Evolutionary conservation across 2,329 filamentous ascomycete genomes (phyloP).

Genomic region (Calonectria pseudoreteaudii): DNA sequence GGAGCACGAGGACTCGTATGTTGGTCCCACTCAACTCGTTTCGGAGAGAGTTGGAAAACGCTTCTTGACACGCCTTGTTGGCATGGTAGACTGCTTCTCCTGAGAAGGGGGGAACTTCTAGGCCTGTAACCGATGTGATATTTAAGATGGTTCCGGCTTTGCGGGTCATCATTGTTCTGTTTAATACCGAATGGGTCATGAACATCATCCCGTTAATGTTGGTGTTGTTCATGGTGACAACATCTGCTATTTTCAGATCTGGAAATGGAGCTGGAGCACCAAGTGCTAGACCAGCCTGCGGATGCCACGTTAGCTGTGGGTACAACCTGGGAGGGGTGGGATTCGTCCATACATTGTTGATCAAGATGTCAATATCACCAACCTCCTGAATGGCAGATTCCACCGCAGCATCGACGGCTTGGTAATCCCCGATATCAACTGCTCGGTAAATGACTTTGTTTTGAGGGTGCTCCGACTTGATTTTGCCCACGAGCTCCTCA

Average conservation of each 20-base stretch:
- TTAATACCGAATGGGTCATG: conserved; percentile 48
- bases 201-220: conserved; percentile 50
- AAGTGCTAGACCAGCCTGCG: conserved; percentile 26
- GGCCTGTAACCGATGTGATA: conserved; percentile 21
- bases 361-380: conserved; percentile 24
- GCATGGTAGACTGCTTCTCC: conserved; percentile 29
- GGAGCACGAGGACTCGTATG: conserved; percentile 22
- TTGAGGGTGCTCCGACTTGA: background rate
- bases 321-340: no score
- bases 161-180: conserved; percentile 15
- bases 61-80: conserved; percentile 21
- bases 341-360: conserved; percentile 24
- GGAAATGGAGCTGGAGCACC: conserved; percentile 21
- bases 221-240: conserved; percentile 20
- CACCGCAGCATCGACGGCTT: conserved; percentile 10
- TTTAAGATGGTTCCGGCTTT: conserved; percentile 28
- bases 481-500: background rate
- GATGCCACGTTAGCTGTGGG: background rate
- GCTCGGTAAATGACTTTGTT: background rate
- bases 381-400: conserved; percentile 2
- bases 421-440: conserved; percentile 7
- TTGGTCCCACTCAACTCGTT: conserved; percentile 20
- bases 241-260: conserved; percentile 15
- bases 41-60: conserved; percentile 15
- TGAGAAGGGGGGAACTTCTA: conserved; percentile 17